Percentiles rank a stretch among this genome's conserved stretches.
Evolutionary conservation across 129 eudicot genomes (phyloP).

Genomic region (Dittrichia graveolens): DNA sequence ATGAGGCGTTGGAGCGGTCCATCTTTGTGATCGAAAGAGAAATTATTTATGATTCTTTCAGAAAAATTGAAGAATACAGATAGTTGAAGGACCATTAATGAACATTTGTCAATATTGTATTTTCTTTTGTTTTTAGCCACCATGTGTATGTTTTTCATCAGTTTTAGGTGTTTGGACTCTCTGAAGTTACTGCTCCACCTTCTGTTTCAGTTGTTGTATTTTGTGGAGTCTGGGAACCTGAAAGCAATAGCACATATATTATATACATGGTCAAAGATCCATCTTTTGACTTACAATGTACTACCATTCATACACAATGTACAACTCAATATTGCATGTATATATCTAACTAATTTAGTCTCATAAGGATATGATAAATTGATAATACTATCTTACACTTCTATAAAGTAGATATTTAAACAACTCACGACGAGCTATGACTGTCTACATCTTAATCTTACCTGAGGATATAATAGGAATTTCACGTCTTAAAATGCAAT

Average conservation of each 20-base stretch:
- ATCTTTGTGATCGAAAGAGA: constrained; percentile 33
- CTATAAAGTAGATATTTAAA: too few species aligned
- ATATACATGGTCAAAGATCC: constrained; percentile 29
- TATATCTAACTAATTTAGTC: too few species aligned
- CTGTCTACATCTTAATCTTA: too few species aligned
- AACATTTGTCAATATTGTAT: constrained; percentile 42
- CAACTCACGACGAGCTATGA: too few species aligned
- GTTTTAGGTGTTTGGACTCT: constrained; percentile 57
- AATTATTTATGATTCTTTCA: constrained; percentile 41
- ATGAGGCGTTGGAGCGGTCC: constrained; percentile 26
- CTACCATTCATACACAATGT: neutral
- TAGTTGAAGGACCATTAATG: constrained; percentile 47
- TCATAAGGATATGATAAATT: too few species aligned
- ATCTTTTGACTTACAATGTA: neutral
- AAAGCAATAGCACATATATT: constrained; percentile 29
- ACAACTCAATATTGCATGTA: constrained; percentile 25
- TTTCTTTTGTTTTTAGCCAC: constrained; percentile 27
- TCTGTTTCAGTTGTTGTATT: constrained; percentile 57
- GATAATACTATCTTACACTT: too few species aligned
- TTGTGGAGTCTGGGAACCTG: constrained; percentile 66
- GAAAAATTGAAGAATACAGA: constrained; percentile 43
- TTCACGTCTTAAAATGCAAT: too few species aligned
- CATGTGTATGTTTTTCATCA: constrained; percentile 26
- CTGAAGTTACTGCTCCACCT: constrained; percentile 49
- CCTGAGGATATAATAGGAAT: too few species aligned